Evolutionary conservation across 192 early-diverging fungal genomes (phyloP).

Genomic region (Lunasporangiospora selenospora): DNA sequence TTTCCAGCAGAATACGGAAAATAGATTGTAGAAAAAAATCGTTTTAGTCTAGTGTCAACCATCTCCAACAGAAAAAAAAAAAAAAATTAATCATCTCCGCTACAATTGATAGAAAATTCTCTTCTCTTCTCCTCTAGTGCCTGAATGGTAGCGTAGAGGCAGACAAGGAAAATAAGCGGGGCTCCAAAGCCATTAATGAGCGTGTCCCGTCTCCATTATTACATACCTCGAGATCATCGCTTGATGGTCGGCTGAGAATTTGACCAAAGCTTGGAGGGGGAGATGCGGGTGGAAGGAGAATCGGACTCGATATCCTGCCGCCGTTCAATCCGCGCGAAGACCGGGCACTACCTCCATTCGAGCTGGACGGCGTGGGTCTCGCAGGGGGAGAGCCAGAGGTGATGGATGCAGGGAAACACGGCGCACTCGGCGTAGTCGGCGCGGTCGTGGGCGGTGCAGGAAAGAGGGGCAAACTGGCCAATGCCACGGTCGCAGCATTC

Average conservation of each 20-base stretch:
- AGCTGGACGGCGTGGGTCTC: slow-evolving; percentile 11
- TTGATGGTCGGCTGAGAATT: slow-evolving; percentile 5
- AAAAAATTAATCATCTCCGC: not conserved
- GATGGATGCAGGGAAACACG: not conserved
- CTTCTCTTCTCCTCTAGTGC: not conserved
- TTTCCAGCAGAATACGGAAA: not conserved
- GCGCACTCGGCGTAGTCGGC: not conserved
- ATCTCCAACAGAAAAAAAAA: not conserved
- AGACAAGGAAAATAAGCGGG: not conserved
- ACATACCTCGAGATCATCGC: slow-evolving; percentile 44
- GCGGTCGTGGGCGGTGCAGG: not conserved
- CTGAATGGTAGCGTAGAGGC: not conserved
- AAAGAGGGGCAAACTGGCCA: not conserved
- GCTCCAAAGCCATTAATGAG: slow-evolving; percentile 2
- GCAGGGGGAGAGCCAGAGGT: not conserved
- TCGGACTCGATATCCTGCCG: slow-evolving; percentile 21
- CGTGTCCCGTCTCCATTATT: not conserved
- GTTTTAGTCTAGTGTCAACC: not conserved
- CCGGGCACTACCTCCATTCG: too few species aligned
- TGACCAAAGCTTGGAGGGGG: slow-evolving; percentile 29
- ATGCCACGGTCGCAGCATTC: too few species aligned
- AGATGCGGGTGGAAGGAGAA: slow-evolving; percentile 23
- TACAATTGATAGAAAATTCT: not conserved
- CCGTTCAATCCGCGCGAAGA: too few species aligned
- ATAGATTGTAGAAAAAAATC: not conserved